Conservation (phyloP, 805 yeast species). For the Hanseniaspora guilliermondii region DNA sequence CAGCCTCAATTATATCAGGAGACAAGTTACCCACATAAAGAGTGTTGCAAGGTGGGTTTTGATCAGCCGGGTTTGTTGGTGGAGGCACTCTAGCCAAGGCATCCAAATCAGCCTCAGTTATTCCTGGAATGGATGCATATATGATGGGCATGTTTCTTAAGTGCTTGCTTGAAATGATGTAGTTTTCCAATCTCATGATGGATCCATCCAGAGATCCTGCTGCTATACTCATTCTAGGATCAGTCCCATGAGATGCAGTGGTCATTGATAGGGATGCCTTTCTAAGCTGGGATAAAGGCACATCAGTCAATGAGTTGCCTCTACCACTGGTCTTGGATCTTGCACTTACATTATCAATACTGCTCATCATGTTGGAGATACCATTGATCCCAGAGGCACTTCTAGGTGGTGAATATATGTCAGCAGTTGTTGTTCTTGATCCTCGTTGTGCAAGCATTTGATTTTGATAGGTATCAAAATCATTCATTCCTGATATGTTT, state of each 20-base stretch:
- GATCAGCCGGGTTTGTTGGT: constrained; percentile 97
- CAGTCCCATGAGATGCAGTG: constrained; percentile 5
- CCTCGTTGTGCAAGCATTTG: not conserved
- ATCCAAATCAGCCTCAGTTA: constrained; percentile 48
- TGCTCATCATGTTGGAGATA: not conserved
- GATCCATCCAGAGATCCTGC: constrained; percentile 6
- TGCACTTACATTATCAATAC: not conserved
- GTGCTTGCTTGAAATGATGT: not conserved
- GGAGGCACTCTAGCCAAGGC: constrained; percentile 71
- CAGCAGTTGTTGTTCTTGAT: not conserved
- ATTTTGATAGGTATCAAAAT: not conserved
- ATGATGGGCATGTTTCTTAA: constrained; percentile 16
- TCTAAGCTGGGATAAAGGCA: not conserved
- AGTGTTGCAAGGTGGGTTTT: constrained; percentile 97
- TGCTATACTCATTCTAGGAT: constrained; percentile 10
- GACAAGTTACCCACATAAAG: constrained; percentile 94
- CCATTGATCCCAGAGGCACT: not conserved
- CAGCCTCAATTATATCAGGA: constrained; percentile 91
- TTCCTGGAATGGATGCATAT: constrained; percentile 18
- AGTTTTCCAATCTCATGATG: constrained; percentile 1
- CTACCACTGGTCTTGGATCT: not conserved
- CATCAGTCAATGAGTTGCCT: not conserved
- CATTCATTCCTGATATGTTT: not conserved
- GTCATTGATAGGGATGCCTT: constrained; percentile 1
- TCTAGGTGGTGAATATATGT: not conserved